Evolutionary conservation across 2,329 filamentous ascomycete species (phyloP).

Genomic region (Trichoderma pleuroti): DNA sequence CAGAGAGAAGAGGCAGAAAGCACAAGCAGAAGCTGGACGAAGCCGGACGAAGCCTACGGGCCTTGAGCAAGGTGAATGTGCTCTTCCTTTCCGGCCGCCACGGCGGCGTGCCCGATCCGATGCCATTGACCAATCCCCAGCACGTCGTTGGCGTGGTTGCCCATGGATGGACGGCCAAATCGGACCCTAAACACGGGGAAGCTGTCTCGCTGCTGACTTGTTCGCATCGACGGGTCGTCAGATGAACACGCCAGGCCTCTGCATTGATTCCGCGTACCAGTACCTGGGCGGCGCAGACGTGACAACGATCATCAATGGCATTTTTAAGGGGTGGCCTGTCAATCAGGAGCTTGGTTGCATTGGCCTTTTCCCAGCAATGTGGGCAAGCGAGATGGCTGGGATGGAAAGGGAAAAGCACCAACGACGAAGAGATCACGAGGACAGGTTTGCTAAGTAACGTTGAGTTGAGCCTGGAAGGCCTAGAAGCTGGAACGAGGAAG

Average conservation of each 20-base stretch:
- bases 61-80: background rate
- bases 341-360: constrained; percentile 8
- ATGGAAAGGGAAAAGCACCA: background rate
- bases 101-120: constrained; percentile 2
- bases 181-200: background rate
- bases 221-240: constrained; percentile 4
- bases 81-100: background rate
- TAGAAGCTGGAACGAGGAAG: constrained; percentile 1
- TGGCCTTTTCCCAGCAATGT: background rate
- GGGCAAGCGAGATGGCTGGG: constrained; percentile 14
- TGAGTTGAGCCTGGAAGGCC: background rate
- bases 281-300: background rate
- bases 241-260: constrained; percentile 5
- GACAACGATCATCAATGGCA: background rate
- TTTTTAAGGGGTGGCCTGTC: constrained; percentile 11
- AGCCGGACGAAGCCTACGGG: background rate
- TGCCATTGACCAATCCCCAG: constrained; percentile 7
- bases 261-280: background rate
- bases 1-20: background rate
- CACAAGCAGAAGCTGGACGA: background rate
- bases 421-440: constrained; percentile 12
- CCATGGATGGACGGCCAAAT: background rate
- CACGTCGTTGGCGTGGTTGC: background rate
- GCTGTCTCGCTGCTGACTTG: constrained; percentile 11
- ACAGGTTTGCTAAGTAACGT: constrained; percentile 12